phyloP scores from a whole-genome alignment of 495 filamentous ascomycete species.

The Cercophora newfieldiana region DNA sequence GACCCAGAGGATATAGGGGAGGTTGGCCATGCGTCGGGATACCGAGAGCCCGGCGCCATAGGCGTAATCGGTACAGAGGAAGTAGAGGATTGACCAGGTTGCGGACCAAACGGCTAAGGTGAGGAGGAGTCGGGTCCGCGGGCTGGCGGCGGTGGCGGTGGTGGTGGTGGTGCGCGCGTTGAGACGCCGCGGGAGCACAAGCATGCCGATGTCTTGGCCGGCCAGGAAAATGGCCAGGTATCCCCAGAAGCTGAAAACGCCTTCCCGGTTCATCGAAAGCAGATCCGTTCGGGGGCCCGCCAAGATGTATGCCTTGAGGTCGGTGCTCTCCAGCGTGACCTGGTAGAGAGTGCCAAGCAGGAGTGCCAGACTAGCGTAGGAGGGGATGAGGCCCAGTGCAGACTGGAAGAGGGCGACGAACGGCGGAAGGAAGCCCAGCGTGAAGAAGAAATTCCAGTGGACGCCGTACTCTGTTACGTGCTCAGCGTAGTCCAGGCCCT shows the following conservation, averaged over 20 bases:
- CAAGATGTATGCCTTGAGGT: slow-evolving; percentile 79
- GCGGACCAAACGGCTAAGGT: slow-evolving; percentile 59
- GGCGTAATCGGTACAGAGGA: slow-evolving; percentile 61
- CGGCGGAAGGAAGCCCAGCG: slow-evolving; percentile 81
- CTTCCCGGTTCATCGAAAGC: slow-evolving; percentile 88
- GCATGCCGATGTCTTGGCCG: slow-evolving; percentile 78
- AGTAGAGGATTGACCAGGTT: slow-evolving; percentile 68
- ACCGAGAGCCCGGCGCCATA: slow-evolving; percentile 72
- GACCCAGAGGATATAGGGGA: slow-evolving; percentile 93
- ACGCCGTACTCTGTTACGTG: slow-evolving; percentile 98
- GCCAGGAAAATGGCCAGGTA: slow-evolving; percentile 95
- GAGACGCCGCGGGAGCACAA: slow-evolving; percentile 66
- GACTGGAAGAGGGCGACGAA: slow-evolving; percentile 86
- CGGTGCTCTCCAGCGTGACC: slow-evolving; percentile 69
- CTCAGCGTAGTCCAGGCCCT: slow-evolving; percentile 92
- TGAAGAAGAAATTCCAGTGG: slow-evolving; percentile 99
- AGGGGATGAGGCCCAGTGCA: slow-evolving; percentile 59
- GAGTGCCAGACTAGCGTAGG: slow-evolving; percentile 70
- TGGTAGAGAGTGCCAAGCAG: slow-evolving; percentile 68
- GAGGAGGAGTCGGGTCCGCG: slow-evolving; percentile 58
- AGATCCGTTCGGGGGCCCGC: slow-evolving; percentile 75
- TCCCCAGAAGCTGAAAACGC: slow-evolving; percentile 87
- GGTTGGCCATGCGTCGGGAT: slow-evolving; percentile 86
- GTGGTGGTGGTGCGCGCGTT: slow-evolving; percentile 35
- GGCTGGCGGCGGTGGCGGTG: slow-evolving; percentile 24